A percentile compares a stretch with the other conserved stretches of the same genome.
phyloP scores from a whole-genome alignment of 2,329 filamentous ascomycete species.

The Pestalotiopsis sp. region DNA sequence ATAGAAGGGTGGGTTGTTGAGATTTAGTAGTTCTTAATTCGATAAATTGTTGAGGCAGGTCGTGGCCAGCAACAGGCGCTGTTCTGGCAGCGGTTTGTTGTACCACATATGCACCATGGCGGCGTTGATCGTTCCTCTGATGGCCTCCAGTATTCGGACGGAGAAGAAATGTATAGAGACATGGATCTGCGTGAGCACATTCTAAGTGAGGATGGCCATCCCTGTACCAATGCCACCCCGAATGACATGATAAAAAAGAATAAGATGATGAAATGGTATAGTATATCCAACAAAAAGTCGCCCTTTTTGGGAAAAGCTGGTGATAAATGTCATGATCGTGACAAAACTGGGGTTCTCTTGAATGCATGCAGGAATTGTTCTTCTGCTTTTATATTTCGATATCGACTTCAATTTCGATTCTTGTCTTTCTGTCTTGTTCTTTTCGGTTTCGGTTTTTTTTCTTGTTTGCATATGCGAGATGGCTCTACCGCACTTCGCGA shows the following conservation, averaged over 20 bases:
- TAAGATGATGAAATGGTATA: neutral
- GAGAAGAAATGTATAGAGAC: neutral
- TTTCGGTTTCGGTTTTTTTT: neutral
- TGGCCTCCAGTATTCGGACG: neutral
- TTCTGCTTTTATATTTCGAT: neutral
- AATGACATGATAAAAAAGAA: neutral
- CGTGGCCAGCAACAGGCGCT: neutral
- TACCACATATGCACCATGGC: neutral
- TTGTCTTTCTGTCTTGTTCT: neutral
- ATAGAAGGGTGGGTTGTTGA: neutral
- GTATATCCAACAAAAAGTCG: neutral
- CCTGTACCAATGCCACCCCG: neutral
- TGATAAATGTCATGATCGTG: neutral
- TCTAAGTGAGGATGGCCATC: neutral
- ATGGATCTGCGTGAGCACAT: neutral
- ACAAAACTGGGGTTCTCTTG: neutral
- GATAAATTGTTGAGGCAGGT: neutral
- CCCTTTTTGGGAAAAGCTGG: neutral
- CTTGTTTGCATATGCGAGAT: neutral
- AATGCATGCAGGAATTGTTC: neutral
- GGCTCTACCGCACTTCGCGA: constrained; percentile 20
- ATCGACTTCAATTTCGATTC: neutral
- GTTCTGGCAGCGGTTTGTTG: neutral
- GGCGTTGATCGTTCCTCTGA: neutral
- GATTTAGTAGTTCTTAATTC: neutral